phyloP scores from a whole-genome alignment of 1,139 yeast species.

The Sugiyamaella castrensis region DNA sequence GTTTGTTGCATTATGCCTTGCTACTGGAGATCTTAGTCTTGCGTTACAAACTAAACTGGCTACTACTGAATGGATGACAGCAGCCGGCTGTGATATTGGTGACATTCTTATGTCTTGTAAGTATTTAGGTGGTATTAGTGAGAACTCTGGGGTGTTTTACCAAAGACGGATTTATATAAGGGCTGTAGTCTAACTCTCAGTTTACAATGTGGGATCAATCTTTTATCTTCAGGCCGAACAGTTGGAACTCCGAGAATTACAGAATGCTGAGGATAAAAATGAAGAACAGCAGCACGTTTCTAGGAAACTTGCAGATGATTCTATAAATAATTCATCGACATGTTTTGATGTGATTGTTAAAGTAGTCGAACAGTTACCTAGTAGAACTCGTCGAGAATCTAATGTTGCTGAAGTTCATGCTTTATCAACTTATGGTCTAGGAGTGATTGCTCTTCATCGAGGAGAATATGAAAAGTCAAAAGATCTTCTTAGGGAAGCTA shows the following conservation, averaged over 20 bases:
- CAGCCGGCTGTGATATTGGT: constrained; percentile 65
- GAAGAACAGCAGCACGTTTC: constrained; percentile 21
- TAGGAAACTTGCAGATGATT: constrained; percentile 22
- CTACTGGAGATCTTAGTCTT: constrained; percentile 61
- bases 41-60: constrained; percentile 64
- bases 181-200: constrained; percentile 26
- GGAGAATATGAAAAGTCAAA: constrained; percentile 58
- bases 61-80: constrained; percentile 70
- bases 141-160: background rate
- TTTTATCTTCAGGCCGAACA: constrained; percentile 69
- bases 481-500: constrained; percentile 62
- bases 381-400: constrained; percentile 43
- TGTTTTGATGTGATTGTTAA: constrained; percentile 44
- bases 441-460: constrained; percentile 66
- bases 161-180: background rate
- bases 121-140: background rate
- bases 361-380: constrained; percentile 52
- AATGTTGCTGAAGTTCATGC: constrained; percentile 66
- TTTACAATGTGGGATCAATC: constrained; percentile 70
- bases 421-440: constrained; percentile 78
- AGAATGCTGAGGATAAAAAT: constrained; percentile 27
- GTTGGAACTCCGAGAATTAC: constrained; percentile 50
- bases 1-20: constrained; percentile 61
- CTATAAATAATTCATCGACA: constrained; percentile 23
- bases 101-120: constrained; percentile 53